These are phyloP conservation scores for Salix viminalis DNA, from an alignment of 345 rosid species.

Conservation along the genomic window DNA sequence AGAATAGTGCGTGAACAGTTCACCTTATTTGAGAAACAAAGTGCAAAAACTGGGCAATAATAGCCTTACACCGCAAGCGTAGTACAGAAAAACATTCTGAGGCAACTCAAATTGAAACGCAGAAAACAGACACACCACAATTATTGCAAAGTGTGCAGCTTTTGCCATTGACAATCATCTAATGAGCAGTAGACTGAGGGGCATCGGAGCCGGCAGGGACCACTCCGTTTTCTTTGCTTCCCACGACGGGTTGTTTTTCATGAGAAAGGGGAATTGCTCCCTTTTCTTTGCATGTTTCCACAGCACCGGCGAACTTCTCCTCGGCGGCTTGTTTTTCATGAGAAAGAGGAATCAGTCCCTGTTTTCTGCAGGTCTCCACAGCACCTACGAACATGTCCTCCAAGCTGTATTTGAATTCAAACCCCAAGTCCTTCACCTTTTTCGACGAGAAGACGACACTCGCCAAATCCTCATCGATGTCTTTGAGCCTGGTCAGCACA, in stretches of 20 bases:
- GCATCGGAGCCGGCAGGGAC: neutral
- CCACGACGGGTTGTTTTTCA: neutral
- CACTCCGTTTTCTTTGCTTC: neutral
- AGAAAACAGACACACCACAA: no score
- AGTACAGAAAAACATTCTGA: neutral
- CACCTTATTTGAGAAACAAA: neutral
- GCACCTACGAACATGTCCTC: slow-evolving; percentile 73
- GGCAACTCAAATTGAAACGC: neutral
- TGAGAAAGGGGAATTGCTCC: slow-evolving; percentile 41
- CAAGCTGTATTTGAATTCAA: slow-evolving; percentile 63
- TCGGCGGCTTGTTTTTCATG: neutral
- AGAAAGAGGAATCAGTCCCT: slow-evolving; percentile 45
- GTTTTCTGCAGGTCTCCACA: slow-evolving; percentile 4
- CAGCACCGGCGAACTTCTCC: slow-evolving; percentile 42
- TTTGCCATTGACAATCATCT: neutral
- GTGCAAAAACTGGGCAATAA: neutral
- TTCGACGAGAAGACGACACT: slow-evolving; percentile 47
- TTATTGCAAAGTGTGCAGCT: neutral
- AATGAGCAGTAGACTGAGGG: neutral
- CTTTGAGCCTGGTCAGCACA: slow-evolving; percentile 44
- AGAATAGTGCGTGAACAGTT: no score
- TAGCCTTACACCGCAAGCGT: neutral
- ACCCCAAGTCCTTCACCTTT: slow-evolving; percentile 66
- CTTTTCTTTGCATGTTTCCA: slow-evolving; percentile 11
- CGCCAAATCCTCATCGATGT: slow-evolving; percentile 50